Percentiles rank a stretch among this genome's conserved stretches.
Evolutionary conservation across 2,329 filamentous ascomycete genomes (phyloP).

Genomic region (Talaromyces sp.): DNA sequence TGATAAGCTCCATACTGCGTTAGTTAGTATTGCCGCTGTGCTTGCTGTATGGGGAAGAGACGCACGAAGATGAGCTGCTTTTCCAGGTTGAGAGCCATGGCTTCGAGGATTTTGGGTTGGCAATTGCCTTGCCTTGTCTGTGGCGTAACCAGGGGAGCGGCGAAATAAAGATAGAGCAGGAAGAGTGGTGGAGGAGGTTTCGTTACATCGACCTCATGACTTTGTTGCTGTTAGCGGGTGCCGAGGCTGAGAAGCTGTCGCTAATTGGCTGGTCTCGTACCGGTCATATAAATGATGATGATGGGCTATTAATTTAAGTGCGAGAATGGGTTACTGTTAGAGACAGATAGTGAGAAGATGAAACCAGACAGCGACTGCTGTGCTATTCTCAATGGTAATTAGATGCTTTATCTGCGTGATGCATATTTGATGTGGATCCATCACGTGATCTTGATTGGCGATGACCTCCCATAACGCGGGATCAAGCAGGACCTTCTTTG

Average conservation of each 20-base stretch:
- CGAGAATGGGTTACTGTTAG: not conserved
- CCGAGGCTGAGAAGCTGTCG: not conserved
- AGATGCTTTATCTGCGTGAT: not conserved
- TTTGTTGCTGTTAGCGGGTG: not conserved
- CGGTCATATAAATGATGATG: not conserved
- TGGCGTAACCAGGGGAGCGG: not conserved
- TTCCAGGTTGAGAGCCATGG: slow-evolving; percentile 55
- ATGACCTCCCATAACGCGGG: not conserved
- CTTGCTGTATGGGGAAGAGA: slow-evolving; percentile 13
- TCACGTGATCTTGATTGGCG: not conserved
- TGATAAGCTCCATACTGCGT: slow-evolving; percentile 61
- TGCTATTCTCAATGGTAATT: not conserved
- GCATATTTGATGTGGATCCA: not conserved
- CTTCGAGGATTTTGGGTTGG: not conserved
- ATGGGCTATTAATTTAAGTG: not conserved
- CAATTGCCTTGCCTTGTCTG: not conserved
- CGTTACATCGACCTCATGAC: not conserved
- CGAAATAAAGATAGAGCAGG: not conserved
- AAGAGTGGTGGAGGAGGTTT: not conserved
- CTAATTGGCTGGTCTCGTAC: not conserved
- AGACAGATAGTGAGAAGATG: not conserved
- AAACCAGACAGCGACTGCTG: not conserved
- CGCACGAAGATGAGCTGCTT: slow-evolving; percentile 63
- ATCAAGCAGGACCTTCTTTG: not conserved
- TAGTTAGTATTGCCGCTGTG: slow-evolving; percentile 2